Conservation (phyloP, 1,284 basidiomycete genomes). For the Ceratobasidium theobromae region DNA sequence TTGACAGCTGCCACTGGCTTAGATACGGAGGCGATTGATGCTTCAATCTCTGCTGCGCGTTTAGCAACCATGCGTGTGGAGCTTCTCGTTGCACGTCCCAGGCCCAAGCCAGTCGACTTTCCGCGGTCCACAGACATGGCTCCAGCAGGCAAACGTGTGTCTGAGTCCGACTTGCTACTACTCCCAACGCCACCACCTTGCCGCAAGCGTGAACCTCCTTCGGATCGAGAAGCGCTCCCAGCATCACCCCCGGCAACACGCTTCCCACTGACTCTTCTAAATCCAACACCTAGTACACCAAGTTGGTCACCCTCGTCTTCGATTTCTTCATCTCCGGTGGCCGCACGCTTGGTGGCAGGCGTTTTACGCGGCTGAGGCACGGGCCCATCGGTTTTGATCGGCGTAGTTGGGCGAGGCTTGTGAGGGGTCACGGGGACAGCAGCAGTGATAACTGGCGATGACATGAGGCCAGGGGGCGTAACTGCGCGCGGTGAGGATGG, state of each 20-base stretch:
- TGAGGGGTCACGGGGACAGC: conserved; percentile 43
- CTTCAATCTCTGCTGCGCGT: conserved; percentile 24
- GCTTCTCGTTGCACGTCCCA: neutral
- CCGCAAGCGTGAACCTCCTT: conserved; percentile 1
- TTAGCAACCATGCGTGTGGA: conserved; percentile 9
- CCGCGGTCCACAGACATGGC: conserved; percentile 25
- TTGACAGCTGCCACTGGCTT: neutral
- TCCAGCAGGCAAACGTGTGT: conserved; percentile 1
- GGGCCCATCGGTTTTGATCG: conserved; percentile 67
- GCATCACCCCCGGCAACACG: conserved; percentile 19
- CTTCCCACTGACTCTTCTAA: conserved; percentile 23
- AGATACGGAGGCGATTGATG: neutral
- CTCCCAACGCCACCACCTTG: neutral
- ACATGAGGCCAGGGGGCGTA: conserved; percentile 28
- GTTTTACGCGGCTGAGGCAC: conserved; percentile 86
- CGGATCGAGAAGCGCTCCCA: conserved; percentile 12
- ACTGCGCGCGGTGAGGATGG: conserved; percentile 23
- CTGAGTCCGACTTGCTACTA: conserved; percentile 28
- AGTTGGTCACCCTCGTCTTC: conserved; percentile 57
- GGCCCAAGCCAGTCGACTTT: conserved; percentile 5
- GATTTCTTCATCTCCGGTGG: conserved; percentile 56
- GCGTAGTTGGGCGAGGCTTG: conserved; percentile 64
- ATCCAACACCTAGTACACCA: conserved; percentile 56
- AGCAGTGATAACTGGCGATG: conserved; percentile 36
- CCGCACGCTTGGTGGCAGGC: conserved; percentile 65